Evolutionary conservation across 2,329 filamentous ascomycete species (phyloP).

Genomic region (Pseudopyricularia cyperi): DNA sequence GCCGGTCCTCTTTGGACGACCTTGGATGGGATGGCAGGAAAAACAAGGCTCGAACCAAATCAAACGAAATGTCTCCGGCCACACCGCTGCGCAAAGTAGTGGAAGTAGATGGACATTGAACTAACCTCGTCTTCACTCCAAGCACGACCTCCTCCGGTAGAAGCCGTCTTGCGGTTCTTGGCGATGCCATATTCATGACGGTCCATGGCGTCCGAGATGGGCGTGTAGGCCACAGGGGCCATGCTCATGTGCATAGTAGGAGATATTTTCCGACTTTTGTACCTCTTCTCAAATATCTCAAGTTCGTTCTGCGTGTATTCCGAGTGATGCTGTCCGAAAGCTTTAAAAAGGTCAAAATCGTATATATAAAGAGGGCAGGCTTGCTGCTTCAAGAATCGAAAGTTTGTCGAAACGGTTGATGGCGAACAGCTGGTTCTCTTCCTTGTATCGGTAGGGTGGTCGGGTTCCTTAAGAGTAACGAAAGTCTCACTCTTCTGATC

Average conservation of each 20-base stretch:
- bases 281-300: constrained; percentile 10
- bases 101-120: constrained; percentile 1
- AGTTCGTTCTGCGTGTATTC: constrained; percentile 5
- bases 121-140: constrained; percentile 79
- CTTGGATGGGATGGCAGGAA: neutral
- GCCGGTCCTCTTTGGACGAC: neutral
- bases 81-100: no score
- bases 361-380: constrained; percentile 17
- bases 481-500: neutral
- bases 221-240: constrained; percentile 28
- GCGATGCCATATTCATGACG: constrained; percentile 46
- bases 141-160: constrained; percentile 63
- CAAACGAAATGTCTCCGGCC: no score
- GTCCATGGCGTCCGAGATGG: constrained; percentile 39
- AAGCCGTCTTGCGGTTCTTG: constrained; percentile 55
- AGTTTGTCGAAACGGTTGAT: constrained; percentile 10
- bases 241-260: constrained; percentile 33
- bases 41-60: neutral
- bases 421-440: neutral
- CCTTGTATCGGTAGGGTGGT: no score
- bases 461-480: neutral
- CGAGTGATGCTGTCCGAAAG: neutral
- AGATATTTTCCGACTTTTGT: constrained; percentile 33
- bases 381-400: constrained; percentile 32
- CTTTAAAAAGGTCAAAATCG: neutral